phyloP scores from a whole-genome alignment of 495 filamentous ascomycete genomes.

The Xylaria intraflava region DNA sequence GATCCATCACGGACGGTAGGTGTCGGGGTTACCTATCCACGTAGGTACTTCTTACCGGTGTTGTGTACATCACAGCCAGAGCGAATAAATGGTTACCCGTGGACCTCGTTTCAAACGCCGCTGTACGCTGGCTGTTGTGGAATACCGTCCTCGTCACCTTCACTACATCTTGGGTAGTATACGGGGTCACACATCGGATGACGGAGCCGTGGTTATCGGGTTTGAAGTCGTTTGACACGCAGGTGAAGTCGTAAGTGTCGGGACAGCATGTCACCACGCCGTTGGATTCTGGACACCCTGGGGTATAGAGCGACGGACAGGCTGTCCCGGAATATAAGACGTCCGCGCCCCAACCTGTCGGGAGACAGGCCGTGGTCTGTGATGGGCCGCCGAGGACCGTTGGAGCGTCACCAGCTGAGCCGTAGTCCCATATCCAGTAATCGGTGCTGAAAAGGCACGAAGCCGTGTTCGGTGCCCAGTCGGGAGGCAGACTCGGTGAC shows the following conservation, averaged over 20 bases:
- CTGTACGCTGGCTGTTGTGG: conserved; percentile 4
- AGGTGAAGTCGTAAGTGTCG: conserved; percentile 12
- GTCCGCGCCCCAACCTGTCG: conserved; percentile 17
- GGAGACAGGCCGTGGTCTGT: conserved; percentile 22
- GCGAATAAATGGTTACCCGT: conserved; percentile 20
- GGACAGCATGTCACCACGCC: conserved; percentile 24
- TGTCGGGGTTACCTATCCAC: background rate
- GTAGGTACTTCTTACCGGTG: conserved; percentile 20
- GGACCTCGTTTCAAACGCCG: conserved; percentile 5
- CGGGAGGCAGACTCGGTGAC: conserved; percentile 11
- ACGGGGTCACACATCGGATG: conserved; percentile 15
- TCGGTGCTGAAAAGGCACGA: conserved; percentile 19
- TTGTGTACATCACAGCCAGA: conserved; percentile 19
- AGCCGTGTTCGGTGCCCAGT: conserved; percentile 14
- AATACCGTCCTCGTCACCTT: conserved; percentile 13
- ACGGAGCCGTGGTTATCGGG: background rate
- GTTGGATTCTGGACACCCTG: conserved; percentile 14
- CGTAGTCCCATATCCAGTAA: conserved; percentile 25
- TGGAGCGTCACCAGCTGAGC: background rate
- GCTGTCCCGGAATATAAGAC: conserved; percentile 15
- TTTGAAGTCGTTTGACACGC: background rate
- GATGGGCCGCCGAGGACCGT: conserved; percentile 28
- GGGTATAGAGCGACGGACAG: conserved; percentile 23
- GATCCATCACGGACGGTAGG: background rate
- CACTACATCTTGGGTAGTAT: background rate